Evolutionary conservation across 768 basidiomycete genomes (phyloP).

Genomic region (Pholiota microspora): DNA sequence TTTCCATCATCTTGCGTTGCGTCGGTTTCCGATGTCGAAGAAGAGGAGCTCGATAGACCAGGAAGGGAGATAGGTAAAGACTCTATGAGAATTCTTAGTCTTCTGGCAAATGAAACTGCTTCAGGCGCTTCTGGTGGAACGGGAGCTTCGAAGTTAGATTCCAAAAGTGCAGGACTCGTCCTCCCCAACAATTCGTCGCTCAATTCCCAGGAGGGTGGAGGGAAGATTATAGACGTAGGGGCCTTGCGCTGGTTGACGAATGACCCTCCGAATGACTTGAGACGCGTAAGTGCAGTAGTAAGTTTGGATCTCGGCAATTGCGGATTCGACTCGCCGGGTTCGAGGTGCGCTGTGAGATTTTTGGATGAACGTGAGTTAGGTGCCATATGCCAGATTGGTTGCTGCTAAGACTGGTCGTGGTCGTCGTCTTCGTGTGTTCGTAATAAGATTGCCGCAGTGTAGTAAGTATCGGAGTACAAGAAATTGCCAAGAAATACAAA

Average conservation of each 20-base stretch:
- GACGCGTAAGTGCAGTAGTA: constrained; percentile 31
- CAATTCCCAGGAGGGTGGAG: constrained; percentile 47
- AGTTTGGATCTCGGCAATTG: constrained; percentile 32
- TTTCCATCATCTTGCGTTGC: constrained; percentile 21
- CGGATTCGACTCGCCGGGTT: neutral
- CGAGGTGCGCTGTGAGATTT: neutral
- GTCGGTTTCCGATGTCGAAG: constrained; percentile 13
- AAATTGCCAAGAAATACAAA: too few relatives aligned
- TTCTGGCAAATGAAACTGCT: constrained; percentile 35
- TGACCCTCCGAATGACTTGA: constrained; percentile 32
- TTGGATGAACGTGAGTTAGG: neutral
- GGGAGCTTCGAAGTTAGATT: constrained; percentile 19
- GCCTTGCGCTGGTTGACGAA: constrained; percentile 17
- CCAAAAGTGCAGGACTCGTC: constrained; percentile 12
- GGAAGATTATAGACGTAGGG: constrained; percentile 30
- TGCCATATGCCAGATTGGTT: neutral
- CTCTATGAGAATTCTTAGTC: constrained; percentile 35
- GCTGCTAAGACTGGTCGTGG: too few relatives aligned
- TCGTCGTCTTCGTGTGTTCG: too few relatives aligned
- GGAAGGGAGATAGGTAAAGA: constrained; percentile 28
- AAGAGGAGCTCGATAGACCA: constrained; percentile 21
- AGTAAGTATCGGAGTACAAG: too few relatives aligned
- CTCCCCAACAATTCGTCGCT: constrained; percentile 26
- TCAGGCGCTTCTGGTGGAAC: constrained; percentile 30
- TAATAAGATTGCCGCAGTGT: neutral